Evolutionary conservation across 192 early-diverging fungal species (phyloP).

Genomic region (Coemansia sp.): DNA sequence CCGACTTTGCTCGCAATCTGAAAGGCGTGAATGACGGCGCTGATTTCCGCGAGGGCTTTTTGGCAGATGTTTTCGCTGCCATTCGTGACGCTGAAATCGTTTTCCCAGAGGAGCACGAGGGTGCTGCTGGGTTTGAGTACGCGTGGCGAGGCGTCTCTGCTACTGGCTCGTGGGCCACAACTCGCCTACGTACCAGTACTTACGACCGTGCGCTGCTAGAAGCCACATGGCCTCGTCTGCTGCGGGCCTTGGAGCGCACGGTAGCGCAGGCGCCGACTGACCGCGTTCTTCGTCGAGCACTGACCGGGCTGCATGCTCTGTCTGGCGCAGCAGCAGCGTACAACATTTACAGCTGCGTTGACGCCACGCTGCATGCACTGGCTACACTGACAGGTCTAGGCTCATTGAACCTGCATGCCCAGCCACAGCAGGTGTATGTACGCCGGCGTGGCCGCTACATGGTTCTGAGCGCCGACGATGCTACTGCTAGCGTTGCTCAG

Average conservation of each 20-base stretch:
- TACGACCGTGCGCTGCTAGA: slow-evolving; percentile 84
- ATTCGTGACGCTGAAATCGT: slow-evolving; percentile 91
- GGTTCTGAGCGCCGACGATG: slow-evolving; percentile 28
- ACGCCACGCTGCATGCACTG: slow-evolving; percentile 74
- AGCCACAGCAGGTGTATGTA: slow-evolving; percentile 20
- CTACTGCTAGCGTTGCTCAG: slow-evolving; percentile 18
- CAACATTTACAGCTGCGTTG: slow-evolving; percentile 72
- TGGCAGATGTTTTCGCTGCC: slow-evolving; percentile 83
- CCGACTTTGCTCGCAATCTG: slow-evolving; percentile 87
- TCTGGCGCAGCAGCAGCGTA: slow-evolving; percentile 59
- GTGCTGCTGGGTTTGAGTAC: slow-evolving; percentile 91
- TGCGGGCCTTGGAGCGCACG: slow-evolving; percentile 56
- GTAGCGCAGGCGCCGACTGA: slow-evolving; percentile 23
- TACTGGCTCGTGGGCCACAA: slow-evolving; percentile 60
- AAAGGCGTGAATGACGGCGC: slow-evolving; percentile 83
- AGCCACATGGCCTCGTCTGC: slow-evolving; percentile 68
- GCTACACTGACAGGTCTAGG: slow-evolving; percentile 68
- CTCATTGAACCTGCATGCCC: not conserved
- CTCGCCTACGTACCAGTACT: slow-evolving; percentile 48
- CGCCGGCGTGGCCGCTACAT: slow-evolving; percentile 32
- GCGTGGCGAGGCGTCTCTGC: slow-evolving; percentile 72
- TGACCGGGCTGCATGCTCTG: slow-evolving; percentile 35
- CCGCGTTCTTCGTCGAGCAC: slow-evolving; percentile 26
- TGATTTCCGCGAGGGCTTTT: slow-evolving; percentile 80
- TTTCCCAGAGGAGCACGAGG: slow-evolving; percentile 95